phyloP scores from a whole-genome alignment of 768 basidiomycete species.

The Naganishia vaughanmartiniae region DNA sequence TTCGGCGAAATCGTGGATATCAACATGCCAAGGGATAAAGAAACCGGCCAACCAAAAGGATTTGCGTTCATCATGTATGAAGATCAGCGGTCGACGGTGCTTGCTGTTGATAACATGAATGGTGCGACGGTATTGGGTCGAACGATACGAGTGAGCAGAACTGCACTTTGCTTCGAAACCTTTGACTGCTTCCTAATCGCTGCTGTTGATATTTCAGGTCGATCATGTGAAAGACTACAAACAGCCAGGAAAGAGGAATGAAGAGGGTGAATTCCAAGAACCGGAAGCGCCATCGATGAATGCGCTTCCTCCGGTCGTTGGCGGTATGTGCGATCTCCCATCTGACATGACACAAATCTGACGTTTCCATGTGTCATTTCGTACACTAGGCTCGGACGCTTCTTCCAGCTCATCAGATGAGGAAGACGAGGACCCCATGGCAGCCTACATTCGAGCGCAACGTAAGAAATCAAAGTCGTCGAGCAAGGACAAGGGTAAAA shows the following conservation, averaged over 20 bases:
- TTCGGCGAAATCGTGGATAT: conserved; percentile 96
- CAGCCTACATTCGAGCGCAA: conserved; percentile 79
- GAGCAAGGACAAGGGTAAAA: conserved; percentile 63
- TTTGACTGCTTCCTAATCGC: not conserved
- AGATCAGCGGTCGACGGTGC: conserved; percentile 89
- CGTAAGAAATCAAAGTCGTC: conserved; percentile 53
- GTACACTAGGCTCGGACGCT: conserved; percentile 29
- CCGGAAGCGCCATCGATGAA: conserved; percentile 81
- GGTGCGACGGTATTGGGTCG: conserved; percentile 82
- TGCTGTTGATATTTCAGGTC: conserved; percentile 36
- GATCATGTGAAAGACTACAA: conserved; percentile 71
- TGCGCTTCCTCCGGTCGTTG: conserved; percentile 71
- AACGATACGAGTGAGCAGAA: conserved; percentile 86
- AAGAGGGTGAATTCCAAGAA: conserved; percentile 80
- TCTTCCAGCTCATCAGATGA: conserved; percentile 52
- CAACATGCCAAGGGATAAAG: conserved; percentile 89
- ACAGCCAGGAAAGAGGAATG: conserved; percentile 72
- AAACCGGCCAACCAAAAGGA: conserved; percentile 82
- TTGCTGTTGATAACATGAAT: conserved; percentile 98
- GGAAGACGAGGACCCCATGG: conserved; percentile 86
- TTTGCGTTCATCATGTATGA: conserved; percentile 99
- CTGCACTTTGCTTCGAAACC: conserved; percentile 50
- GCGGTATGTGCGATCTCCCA: conserved; percentile 43
- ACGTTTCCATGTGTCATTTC: conserved; percentile 5
- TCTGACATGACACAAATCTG: not conserved